Evolutionary conservation across 768 basidiomycete genomes (phyloP).

Genomic region (Lactarius akahatsu): DNA sequence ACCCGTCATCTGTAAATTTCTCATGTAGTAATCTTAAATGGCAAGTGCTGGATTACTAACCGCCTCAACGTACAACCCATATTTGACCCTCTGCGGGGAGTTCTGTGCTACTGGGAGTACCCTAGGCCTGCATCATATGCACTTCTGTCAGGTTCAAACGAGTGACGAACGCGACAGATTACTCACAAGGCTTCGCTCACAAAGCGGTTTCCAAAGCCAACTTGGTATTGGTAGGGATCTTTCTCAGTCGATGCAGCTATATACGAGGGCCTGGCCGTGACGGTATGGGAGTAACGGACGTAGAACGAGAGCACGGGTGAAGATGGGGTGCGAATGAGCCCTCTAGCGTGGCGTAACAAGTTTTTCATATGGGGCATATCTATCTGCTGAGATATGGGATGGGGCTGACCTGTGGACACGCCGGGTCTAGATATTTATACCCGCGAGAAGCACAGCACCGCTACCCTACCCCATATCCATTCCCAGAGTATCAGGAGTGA

Average conservation of each 20-base stretch:
- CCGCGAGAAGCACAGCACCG: neutral
- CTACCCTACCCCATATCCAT: too few species aligned
- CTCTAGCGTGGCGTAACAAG: neutral
- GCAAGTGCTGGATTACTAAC: conserved; percentile 36
- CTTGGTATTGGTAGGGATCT: conserved; percentile 58
- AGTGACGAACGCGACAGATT: neutral
- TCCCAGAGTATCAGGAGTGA: neutral
- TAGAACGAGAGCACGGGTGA: neutral
- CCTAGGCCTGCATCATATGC: conserved; percentile 43
- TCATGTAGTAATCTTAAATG: neutral
- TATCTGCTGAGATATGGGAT: neutral
- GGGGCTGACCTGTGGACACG: too few species aligned
- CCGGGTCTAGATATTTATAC: conserved; percentile 4
- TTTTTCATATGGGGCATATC: neutral
- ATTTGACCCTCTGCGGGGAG: conserved; percentile 60
- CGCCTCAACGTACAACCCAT: conserved; percentile 60
- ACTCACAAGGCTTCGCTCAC: conserved; percentile 56
- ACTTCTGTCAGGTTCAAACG: neutral
- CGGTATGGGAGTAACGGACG: conserved; percentile 22
- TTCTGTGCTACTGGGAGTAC: conserved; percentile 60
- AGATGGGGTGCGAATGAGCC: neutral
- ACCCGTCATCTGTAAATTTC: conserved; percentile 50
- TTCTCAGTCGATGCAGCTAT: conserved; percentile 40
- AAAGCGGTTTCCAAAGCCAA: conserved; percentile 58
- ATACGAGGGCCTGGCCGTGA: conserved; percentile 44